phyloP scores from a whole-genome alignment of 257 asterid species.

The Solanum appendiculatum region DNA sequence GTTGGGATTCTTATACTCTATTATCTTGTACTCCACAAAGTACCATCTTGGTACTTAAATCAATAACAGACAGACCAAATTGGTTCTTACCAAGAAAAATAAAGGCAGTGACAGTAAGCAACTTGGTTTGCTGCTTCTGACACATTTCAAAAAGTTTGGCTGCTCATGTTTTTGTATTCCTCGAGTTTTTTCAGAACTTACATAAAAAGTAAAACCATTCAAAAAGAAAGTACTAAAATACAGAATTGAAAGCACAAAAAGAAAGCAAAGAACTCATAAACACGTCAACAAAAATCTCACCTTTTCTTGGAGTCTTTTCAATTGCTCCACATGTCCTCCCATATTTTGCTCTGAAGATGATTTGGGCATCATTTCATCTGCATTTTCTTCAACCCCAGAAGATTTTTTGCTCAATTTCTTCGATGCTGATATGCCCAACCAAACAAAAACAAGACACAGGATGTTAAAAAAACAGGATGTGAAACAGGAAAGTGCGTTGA shows the following conservation, averaged over 20 bases:
- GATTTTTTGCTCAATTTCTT: not conserved
- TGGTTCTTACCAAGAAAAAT: not conserved
- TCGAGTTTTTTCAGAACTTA: not conserved
- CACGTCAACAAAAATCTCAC: conserved; percentile 7
- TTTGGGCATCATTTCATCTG: not conserved
- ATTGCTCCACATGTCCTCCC: conserved; percentile 40
- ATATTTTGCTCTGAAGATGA: conserved; percentile 40
- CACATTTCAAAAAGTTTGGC: not conserved
- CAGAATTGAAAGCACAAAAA: not conserved
- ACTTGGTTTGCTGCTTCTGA: not conserved
- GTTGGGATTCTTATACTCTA: not conserved
- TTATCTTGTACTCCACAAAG: not conserved
- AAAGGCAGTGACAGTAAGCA: not conserved
- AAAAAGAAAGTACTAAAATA: not conserved
- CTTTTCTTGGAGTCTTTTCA: conserved; percentile 58
- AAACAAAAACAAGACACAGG: not conserved
- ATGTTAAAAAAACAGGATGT: not conserved
- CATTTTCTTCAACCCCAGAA: not conserved
- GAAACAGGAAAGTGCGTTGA: not conserved
- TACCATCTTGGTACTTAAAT: not conserved
- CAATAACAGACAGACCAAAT: not conserved
- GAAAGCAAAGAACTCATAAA: not conserved
- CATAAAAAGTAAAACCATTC: not conserved
- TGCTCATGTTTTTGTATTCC: not conserved
- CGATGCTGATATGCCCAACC: not conserved